A percentile compares a stretch with the other conserved stretches of the same genome.
phyloP scores from a whole-genome alignment of 73 alveolate genomes.

The Paramecium caudatum region DNA sequence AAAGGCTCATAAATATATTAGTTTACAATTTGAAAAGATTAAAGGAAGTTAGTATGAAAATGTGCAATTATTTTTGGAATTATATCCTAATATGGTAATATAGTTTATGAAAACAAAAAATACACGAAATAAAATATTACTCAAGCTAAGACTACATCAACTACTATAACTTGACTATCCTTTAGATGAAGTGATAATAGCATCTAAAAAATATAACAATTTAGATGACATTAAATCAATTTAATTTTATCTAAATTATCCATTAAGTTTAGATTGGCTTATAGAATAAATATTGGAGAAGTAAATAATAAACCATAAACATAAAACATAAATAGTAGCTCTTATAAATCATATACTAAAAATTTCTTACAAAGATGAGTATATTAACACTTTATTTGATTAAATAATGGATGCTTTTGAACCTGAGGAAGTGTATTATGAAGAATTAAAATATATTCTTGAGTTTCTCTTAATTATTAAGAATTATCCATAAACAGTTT shows the following conservation, averaged over 20 bases:
- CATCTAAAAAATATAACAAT: neutral
- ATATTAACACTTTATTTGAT: neutral
- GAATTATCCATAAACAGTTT: constrained; percentile 7
- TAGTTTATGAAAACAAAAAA: neutral
- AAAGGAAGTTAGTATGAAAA: neutral
- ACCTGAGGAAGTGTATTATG: constrained; percentile 33
- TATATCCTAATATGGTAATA: neutral
- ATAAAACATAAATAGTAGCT: neutral
- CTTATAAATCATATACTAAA: constrained; percentile 10
- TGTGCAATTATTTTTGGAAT: neutral
- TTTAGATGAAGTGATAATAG: neutral
- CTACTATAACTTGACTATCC: neutral
- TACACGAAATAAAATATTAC: constrained; percentile 17
- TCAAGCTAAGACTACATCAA: neutral
- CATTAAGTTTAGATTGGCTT: neutral
- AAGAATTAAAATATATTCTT: neutral
- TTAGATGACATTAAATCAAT: neutral
- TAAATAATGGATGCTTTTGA: constrained; percentile 58
- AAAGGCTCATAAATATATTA: constrained; percentile 11
- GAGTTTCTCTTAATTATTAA: constrained; percentile 7
- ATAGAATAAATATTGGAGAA: neutral
- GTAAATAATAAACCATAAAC: neutral
- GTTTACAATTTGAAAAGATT: neutral
- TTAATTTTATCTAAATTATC: neutral
- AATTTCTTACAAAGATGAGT: neutral